Base-by-base conservation (phyloP, 257 asterid genomes). In the Gentiana macrophylla region DNA sequence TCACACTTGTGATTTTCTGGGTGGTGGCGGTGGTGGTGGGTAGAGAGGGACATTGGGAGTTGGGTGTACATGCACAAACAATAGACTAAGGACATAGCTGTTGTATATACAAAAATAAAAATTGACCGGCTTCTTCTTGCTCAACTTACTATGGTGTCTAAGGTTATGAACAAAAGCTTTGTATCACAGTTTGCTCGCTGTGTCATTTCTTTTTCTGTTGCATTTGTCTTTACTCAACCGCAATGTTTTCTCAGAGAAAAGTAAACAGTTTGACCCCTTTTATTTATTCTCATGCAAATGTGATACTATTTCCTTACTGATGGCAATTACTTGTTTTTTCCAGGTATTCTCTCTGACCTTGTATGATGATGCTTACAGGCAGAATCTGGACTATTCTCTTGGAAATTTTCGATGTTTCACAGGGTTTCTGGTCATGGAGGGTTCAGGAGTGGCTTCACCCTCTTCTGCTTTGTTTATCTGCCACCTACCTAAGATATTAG, bases 291-390 rank as follows among this genome's bases (percentile, higher is more conserved):
- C 15, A 11, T n/a, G 11, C 35, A 33, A 35, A 11, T 12, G 13
- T 34, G 34, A 3, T n/a, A 33, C 46, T 8, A 50, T 36, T 37
- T 8, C 10, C 49, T 37, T 56, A 68, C 93, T 88, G 83, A 91
- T 81, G 52, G 56, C 64, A 65, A 51, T 60, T 76, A 69, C 83
- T 78, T 79, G 70, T 69, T 77, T 24, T 74, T 87, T 91, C 97
- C 98, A 87, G 98, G 95, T 91, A 84, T 83, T 91, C 81, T 79
- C 95, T 87, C 95, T 81, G 89, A 84, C 84, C 97, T 91, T 89
- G 79, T 84, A 62, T 83, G 90, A 62, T 83, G 90, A 91, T 79
- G 96, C 96, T 84, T 59, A 80, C 88, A 76, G 80, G 95, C 84
- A 64, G 84, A 81, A 75, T 63, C 72, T 75, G 85, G 87, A 75